Evolutionary conservation across 2,329 filamentous ascomycete species (phyloP).

Genomic region (Ilyonectria sp.): DNA sequence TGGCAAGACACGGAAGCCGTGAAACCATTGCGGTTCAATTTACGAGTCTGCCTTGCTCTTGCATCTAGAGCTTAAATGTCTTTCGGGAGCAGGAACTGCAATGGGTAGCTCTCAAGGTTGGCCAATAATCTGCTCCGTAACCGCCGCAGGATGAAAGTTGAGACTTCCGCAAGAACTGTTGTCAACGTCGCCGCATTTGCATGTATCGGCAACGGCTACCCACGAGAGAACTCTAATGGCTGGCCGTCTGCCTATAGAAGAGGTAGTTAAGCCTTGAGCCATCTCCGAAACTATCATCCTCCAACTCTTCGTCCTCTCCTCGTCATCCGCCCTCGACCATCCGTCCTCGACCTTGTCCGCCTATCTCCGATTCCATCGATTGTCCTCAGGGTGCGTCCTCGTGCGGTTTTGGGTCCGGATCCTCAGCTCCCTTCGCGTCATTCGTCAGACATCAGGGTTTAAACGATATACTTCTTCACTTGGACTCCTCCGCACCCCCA

Average conservation of each 20-base stretch:
- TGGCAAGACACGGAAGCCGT: too few species aligned
- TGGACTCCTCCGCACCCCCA: neutral
- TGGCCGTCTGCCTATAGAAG: neutral
- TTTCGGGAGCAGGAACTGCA: neutral
- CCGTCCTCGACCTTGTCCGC: neutral
- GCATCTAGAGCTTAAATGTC: neutral
- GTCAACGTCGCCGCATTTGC: neutral
- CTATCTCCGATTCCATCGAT: neutral
- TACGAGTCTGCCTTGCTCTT: too few species aligned
- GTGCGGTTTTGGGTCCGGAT: neutral
- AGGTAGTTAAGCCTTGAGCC: neutral
- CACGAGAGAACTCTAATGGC: neutral
- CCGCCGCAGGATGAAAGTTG: neutral
- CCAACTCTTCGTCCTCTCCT: neutral
- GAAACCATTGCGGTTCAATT: too few species aligned
- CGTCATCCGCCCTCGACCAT: neutral
- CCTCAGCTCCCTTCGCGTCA: neutral
- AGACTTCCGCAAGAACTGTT: neutral
- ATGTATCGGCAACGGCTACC: constrained; percentile 1
- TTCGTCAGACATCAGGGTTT: neutral
- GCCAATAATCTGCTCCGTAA: neutral
- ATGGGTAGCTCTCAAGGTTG: neutral
- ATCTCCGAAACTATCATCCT: neutral
- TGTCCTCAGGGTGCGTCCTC: neutral
- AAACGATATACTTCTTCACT: neutral